A percentile compares a stretch with the other conserved stretches of the same genome.
These are phyloP conservation scores for Brachypodium distachyon DNA, from an alignment of 202 grass and related monocot species.

Conservation along the genomic window DNA sequence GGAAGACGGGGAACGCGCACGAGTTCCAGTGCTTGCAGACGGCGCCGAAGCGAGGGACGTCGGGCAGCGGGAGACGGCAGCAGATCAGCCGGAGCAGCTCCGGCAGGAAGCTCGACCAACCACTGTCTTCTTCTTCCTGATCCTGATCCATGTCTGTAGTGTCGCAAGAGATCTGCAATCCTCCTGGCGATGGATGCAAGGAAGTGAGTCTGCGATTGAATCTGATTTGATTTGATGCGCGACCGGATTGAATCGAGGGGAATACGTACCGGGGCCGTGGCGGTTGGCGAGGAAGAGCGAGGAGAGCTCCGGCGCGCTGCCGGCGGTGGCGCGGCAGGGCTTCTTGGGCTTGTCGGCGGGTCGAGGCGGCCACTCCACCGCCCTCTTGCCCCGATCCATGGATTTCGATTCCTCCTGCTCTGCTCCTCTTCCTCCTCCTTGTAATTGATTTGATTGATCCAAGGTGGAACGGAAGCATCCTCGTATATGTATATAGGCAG, in stretches of 20 bases:
- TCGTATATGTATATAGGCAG: too few relatives aligned
- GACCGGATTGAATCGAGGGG: too few relatives aligned
- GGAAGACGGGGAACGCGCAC: neutral
- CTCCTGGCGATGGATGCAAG: neutral
- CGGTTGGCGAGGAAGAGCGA: neutral
- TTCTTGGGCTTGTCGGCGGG: neutral
- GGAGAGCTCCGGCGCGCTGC: neutral
- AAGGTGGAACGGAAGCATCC: too few relatives aligned
- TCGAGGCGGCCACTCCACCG: neutral
- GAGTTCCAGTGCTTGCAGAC: neutral
- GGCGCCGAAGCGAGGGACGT: neutral
- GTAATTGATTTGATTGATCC: too few relatives aligned
- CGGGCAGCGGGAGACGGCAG: neutral
- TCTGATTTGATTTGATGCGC: too few relatives aligned
- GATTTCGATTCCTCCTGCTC: too few relatives aligned
- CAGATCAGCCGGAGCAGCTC: neutral
- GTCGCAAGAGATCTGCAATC: neutral
- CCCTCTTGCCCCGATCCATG: neutral
- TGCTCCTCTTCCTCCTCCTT: neutral
- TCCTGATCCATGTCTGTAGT: neutral
- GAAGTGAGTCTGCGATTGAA: neutral
- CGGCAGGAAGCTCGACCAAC: neutral
- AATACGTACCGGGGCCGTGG: neutral
- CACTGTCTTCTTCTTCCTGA: neutral
- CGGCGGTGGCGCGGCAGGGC: neutral